Evolutionary conservation across 2,329 filamentous ascomycete genomes (phyloP).

Genomic region (Uncinocarpus reesii): DNA sequence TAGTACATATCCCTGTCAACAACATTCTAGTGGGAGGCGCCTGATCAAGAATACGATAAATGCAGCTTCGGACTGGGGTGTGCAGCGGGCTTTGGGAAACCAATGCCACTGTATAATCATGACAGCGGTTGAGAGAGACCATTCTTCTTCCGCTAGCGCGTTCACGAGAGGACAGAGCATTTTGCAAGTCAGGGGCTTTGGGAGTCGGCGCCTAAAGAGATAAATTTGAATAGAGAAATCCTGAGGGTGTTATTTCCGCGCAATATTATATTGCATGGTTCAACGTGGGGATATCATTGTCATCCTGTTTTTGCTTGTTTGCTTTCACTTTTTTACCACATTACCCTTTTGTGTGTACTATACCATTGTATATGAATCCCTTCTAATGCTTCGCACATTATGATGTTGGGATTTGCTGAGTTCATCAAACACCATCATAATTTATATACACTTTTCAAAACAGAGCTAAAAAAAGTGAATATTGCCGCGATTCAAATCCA

Average conservation of each 20-base stretch:
- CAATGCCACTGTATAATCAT: background rate
- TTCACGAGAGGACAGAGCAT: background rate
- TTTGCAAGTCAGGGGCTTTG: background rate
- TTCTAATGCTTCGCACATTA: background rate
- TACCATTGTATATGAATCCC: conserved; percentile 10
- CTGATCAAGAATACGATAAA: conserved; percentile 19
- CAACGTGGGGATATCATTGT: background rate
- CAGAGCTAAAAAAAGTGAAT: background rate
- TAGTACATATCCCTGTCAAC: conserved; percentile 44
- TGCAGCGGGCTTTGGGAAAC: too few species aligned
- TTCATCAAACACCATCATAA: background rate
- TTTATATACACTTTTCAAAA: conserved; percentile 4
- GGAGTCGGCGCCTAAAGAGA: background rate
- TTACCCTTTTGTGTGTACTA: background rate
- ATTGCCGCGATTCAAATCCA: too few species aligned
- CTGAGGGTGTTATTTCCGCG: background rate
- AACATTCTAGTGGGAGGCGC: conserved; percentile 42
- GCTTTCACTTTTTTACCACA: background rate
- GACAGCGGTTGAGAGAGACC: background rate
- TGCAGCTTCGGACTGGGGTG: background rate
- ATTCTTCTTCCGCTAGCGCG: background rate
- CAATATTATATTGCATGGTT: background rate
- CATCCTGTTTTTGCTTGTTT: background rate
- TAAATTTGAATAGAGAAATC: background rate
- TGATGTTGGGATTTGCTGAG: background rate